These are phyloP conservation scores for Sporobolomyces phaffii DNA, from an alignment of 768 basidiomycete species.

Conservation along the genomic window DNA sequence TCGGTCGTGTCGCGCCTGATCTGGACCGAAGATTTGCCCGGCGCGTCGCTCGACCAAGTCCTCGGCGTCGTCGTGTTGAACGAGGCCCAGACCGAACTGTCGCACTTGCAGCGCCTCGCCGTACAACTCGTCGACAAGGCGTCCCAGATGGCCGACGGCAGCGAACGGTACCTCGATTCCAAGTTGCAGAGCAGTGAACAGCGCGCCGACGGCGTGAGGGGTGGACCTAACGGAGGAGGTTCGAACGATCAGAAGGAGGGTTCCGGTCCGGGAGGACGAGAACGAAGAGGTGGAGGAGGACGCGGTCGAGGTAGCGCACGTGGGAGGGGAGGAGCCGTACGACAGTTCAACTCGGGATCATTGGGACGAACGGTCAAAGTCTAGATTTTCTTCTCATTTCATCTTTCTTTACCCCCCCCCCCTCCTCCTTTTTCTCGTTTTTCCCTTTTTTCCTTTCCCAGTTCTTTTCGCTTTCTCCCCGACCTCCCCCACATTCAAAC, in stretches of 20 bases:
- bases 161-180: constrained; percentile 56
- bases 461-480: too few species aligned
- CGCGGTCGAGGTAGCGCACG: constrained; percentile 17
- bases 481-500: too few species aligned
- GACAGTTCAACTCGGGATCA: constrained; percentile 30
- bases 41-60: constrained; percentile 86
- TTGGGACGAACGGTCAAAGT: constrained; percentile 34
- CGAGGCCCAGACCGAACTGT: constrained; percentile 64
- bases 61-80: constrained; percentile 88
- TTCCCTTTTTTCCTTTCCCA: background rate
- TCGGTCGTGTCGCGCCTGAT: constrained; percentile 97
- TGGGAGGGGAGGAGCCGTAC: constrained; percentile 24
- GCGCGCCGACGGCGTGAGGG: constrained; percentile 22
- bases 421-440: background rate
- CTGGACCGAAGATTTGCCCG: constrained; percentile 81
- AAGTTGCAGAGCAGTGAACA: constrained; percentile 32
- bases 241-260: constrained; percentile 21
- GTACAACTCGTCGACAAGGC: constrained; percentile 84
- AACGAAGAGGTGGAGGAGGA: constrained; percentile 12
- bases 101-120: constrained; percentile 81
- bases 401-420: background rate
- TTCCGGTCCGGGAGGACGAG: background rate
- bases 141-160: constrained; percentile 76
- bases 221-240: background rate
- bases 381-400: constrained; percentile 9